Base-by-base conservation (phyloP, 345 rosid species). In the Salix dunnii region DNA sequence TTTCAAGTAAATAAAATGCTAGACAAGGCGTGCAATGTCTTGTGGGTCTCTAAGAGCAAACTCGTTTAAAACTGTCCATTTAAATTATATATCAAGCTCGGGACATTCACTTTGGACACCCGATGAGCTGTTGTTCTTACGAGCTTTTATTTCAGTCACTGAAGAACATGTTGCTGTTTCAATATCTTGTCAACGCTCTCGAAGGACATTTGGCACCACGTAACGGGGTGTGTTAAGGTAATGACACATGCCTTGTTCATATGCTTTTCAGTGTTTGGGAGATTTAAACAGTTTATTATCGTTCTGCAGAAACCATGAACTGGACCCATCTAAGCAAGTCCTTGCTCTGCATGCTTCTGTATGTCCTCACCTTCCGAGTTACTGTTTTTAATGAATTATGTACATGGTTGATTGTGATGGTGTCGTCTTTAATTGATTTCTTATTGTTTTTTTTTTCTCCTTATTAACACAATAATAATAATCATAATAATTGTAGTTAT, bases 301-400 rank as follows among this genome's bases (percentile, higher is more conserved):
- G 14, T 61, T 51, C 81, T 86, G 82, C 90, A 94, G 99, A 91
- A 83, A 89, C 91, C 68, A 81, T 70, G 89, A 87, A 92, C 77
- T 91, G 99, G 97, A 82, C 76, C 61, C 46, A 87, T 68, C 49
- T 92, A 79, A 87, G 89, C 87, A 93, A 90, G 77, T 90, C 92
- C 61, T 83, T 81, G 69, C 90, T 92, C 79, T 88, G 85, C 82
- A 79, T 86, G 80, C 91, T 94, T 76, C 86, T 96, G 98, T 96
- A 86, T 67, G 28, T 40, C 20, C 23, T 63, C 76, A 18, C 51
- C 73, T 77, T 67, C 43, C 40, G 42, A 17, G 28, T 60, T 67
- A 33, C 51, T 33, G 28, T 11, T 61, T 63, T 33, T 61, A 31
- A 58, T 46, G 36, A 53, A 79, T 64, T 46, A 51, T 38, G 7